These are phyloP conservation scores for Pulveroboletus ravenelii DNA, from an alignment of 768 basidiomycete species.

Conservation along the genomic window DNA sequence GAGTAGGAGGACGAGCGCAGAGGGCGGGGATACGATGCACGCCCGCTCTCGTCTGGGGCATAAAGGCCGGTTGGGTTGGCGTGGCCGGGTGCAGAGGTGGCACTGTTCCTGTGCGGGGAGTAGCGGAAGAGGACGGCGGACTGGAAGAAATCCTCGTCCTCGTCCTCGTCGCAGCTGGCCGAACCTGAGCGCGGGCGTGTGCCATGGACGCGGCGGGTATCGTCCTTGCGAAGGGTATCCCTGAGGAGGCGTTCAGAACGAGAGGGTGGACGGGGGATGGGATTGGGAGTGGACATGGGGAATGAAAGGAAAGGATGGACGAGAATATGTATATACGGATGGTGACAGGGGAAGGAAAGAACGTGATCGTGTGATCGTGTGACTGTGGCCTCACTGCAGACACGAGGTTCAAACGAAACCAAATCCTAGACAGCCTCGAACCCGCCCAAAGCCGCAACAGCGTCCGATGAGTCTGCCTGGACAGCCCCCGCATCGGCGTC, in stretches of 20 bases:
- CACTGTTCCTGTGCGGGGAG: conserved; percentile 19
- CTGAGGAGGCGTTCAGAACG: conserved; percentile 54
- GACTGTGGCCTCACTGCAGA: conserved; percentile 14
- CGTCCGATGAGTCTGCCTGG: neutral
- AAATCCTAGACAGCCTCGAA: neutral
- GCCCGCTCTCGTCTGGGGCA: conserved; percentile 32
- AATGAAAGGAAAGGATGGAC: conserved; percentile 4
- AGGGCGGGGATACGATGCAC: conserved; percentile 21
- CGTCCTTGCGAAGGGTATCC: conserved; percentile 51
- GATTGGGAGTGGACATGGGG: conserved; percentile 11
- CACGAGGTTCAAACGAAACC: conserved; percentile 12
- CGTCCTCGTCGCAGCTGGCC: conserved; percentile 21
- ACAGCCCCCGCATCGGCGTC: neutral
- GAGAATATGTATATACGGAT: conserved; percentile 20
- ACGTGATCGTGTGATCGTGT: conserved; percentile 25
- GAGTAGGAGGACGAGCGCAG: conserved; percentile 26
- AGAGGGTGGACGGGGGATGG: conserved; percentile 38
- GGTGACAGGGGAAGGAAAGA: conserved; percentile 19
- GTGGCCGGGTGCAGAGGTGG: conserved; percentile 15
- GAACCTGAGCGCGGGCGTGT: conserved; percentile 25
- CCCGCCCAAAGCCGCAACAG: no score
- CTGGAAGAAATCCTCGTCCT: conserved; percentile 27
- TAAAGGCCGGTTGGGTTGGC: conserved; percentile 19
- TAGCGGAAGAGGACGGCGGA: conserved; percentile 25
- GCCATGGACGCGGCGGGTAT: conserved; percentile 32